These are phyloP conservation scores for Exophiala oligosperma DNA, from an alignment of 2,329 filamentous ascomycete genomes.

Conservation along the genomic window DNA sequence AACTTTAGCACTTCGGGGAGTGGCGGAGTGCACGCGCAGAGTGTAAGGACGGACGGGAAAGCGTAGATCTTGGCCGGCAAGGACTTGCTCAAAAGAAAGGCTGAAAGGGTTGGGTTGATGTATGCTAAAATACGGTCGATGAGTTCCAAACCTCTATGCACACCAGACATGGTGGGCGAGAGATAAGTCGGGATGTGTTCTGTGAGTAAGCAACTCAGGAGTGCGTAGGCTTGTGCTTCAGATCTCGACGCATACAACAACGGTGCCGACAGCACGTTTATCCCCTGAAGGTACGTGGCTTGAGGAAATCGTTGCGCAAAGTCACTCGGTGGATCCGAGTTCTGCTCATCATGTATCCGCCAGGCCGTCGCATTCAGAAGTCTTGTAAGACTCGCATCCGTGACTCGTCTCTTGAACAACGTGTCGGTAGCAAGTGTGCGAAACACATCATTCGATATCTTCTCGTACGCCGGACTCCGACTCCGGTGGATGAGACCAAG, in stretches of 20 bases:
- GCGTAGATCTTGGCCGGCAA: constrained; percentile 94
- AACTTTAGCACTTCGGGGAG: constrained; percentile 87
- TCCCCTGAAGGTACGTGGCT: constrained; percentile 81
- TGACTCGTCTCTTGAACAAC: constrained; percentile 92
- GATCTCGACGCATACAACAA: constrained; percentile 93
- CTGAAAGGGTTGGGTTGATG: constrained; percentile 83
- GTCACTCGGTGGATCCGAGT: constrained; percentile 51
- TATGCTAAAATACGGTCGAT: constrained; percentile 91
- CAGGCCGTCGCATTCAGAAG: constrained; percentile 94
- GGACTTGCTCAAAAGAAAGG: constrained; percentile 80
- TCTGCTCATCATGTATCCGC: constrained; percentile 79
- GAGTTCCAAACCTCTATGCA: constrained; percentile 85
- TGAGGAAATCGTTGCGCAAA: constrained; percentile 35
- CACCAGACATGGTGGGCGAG: constrained; percentile 92
- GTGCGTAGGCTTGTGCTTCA: constrained; percentile 90
- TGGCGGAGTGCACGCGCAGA: constrained; percentile 94
- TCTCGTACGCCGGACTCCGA: constrained; percentile 89
- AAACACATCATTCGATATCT: constrained; percentile 98
- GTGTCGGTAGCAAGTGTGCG: constrained; percentile 94
- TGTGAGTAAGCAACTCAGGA: constrained; percentile 85
- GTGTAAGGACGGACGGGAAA: constrained; percentile 89
- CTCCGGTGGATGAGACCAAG: constrained; percentile 88
- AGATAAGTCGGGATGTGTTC: constrained; percentile 91
- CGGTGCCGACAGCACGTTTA: constrained; percentile 96
- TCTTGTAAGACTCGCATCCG: constrained; percentile 90